Evolutionary conservation across 331 rosid genomes (phyloP).

Genomic region (Spiraea crenata): DNA sequence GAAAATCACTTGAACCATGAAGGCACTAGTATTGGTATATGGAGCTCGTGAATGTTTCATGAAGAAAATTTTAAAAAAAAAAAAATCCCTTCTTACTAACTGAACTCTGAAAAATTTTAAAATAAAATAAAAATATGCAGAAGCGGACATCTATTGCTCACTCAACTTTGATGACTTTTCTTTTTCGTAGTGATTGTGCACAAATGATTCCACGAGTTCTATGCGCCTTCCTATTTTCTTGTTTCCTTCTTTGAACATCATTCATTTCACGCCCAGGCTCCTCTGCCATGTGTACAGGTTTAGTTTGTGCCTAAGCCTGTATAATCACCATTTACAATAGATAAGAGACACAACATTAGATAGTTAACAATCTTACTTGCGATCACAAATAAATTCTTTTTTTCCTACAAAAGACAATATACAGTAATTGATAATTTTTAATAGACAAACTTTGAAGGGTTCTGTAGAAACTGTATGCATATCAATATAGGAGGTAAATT

Average conservation of each 20-base stretch:
- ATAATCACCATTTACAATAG: conserved; percentile 18
- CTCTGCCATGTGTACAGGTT: conserved; percentile 67
- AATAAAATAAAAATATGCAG: not conserved
- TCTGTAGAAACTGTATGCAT: not conserved
- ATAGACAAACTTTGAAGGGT: not conserved
- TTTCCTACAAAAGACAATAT: not conserved
- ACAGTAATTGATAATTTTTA: too few relatives aligned
- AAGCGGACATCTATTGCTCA: conserved; percentile 5
- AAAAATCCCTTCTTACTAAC: too few relatives aligned
- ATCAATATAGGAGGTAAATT: not conserved
- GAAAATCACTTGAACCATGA: too few relatives aligned
- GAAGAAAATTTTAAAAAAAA: too few relatives aligned
- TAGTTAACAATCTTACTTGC: not conserved
- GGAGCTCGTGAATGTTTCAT: too few relatives aligned
- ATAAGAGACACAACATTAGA: not conserved
- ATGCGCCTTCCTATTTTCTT: conserved; percentile 78
- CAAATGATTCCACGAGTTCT: conserved; percentile 75
- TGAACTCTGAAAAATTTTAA: too few relatives aligned
- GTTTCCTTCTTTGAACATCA: conserved; percentile 58
- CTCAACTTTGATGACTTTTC: conserved; percentile 67
- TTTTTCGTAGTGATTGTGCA: conserved; percentile 49
- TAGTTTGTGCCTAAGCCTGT: conserved; percentile 85
- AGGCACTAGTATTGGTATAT: too few relatives aligned
- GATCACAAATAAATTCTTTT: not conserved
- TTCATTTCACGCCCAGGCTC: conserved; percentile 44